A percentile compares a stretch with the other conserved stretches of the same genome.
Conservation (phyloP, 257 asterid genomes). For the Nicotiana otophora region DNA sequence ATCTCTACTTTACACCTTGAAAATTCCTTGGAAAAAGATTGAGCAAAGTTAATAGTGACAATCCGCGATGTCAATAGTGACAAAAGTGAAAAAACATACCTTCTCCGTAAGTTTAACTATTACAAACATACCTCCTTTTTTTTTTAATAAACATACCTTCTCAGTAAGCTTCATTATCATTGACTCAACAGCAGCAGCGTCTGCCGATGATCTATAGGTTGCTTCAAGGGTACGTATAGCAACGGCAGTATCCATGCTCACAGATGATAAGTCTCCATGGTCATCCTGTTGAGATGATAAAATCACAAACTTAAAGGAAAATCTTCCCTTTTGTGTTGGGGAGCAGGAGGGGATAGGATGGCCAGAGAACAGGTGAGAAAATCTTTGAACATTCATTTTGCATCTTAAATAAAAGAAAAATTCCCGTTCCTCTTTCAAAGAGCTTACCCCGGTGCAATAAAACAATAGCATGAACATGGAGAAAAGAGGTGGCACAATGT, state of each 20-base stretch:
- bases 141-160: constrained; percentile 42
- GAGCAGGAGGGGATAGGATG: neutral
- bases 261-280: constrained; percentile 89
- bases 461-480: neutral
- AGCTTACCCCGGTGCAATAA: neutral
- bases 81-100: constrained; percentile 31
- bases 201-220: constrained; percentile 82
- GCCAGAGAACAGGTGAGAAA: neutral
- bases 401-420: neutral
- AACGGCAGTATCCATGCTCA: constrained; percentile 98
- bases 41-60: neutral
- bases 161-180: constrained; percentile 75
- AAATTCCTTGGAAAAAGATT: neutral
- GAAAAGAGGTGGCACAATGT: neutral
- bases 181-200: constrained; percentile 90
- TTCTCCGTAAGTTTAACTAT: constrained; percentile 64
- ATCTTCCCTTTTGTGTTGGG: neutral
- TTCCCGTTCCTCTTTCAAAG: neutral
- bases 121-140: constrained; percentile 17
- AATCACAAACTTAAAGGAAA: neutral
- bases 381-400: neutral
- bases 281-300: constrained; percentile 60
- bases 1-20: neutral
- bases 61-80: neutral
- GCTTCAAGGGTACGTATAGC: constrained; percentile 99